Base-by-base conservation (phyloP, 306 rosid genomes). In the Macrotyloma uniflorum region DNA sequence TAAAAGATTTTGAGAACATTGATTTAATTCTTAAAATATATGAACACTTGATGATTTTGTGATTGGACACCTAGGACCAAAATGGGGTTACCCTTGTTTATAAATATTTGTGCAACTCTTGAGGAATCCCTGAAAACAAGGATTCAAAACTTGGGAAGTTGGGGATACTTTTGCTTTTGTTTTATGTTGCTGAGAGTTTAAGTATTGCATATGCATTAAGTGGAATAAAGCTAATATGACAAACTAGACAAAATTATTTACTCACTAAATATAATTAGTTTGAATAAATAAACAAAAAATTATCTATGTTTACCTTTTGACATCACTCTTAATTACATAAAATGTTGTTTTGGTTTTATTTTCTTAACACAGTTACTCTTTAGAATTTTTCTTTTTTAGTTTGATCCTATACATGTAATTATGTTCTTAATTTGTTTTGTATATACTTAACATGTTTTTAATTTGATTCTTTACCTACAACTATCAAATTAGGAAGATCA, bases 71-170 rank as follows among this genome's bases (percentile, higher is more conserved):
- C 3, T 3, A 4, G 38, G 57, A 23, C 22, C 36, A 45, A 67
- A 67, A 22, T 26, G 40, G 72, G 59, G 24, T 46, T 45, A 15
- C 28, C 20, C 24, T 68, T 69, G 43, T 16, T 69, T 69, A 3
- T 47, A 45, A 23, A 24, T 24, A 45, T 42, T 40, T 12, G 18
- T 66, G 50, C 19, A 40, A 66, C 53, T 40, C 30, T 67, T 13
- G 5, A 6, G 18, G 72, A 66, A 67, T 23, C 20, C 47, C 74
- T 68, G 24, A 16, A 68, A 68, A 58, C 8, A 74, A 64, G 49
- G 36, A 57, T 73, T 57, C 54, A 24, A 40, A 40, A 36, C 7
- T 55, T 36, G 30, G 19, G 8, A 73, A 47, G 32, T 23, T 9
- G 67, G 46, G 18, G 47, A 70, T 30, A 30, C 16, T n/a, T 12